Percentiles rank a stretch among this genome's conserved stretches.
phyloP scores from a whole-genome alignment of 139 green algal genomes.

The Choricystis sp. region DNA sequence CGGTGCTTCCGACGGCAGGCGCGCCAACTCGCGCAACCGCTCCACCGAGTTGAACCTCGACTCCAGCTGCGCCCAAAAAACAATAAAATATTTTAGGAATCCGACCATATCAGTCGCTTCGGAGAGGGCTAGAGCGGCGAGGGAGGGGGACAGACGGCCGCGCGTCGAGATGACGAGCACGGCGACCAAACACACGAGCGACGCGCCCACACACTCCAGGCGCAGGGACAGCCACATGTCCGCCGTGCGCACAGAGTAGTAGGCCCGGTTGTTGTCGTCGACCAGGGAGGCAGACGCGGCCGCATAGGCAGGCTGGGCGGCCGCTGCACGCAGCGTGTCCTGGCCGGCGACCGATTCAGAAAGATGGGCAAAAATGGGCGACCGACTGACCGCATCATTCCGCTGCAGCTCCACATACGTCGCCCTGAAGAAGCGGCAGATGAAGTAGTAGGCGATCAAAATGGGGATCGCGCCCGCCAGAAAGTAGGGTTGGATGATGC shows the following conservation, averaged over 20 bases:
- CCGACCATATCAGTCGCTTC: constrained; percentile 67
- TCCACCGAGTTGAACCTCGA: constrained; percentile 87
- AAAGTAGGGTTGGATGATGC: constrained; percentile 29
- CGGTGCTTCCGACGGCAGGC: constrained; percentile 25
- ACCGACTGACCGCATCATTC: constrained; percentile 64
- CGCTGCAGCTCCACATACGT: constrained; percentile 89
- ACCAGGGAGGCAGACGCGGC: constrained; percentile 26
- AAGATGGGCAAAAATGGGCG: constrained; percentile 71
- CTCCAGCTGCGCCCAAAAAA: constrained; percentile 63
- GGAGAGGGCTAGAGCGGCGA: constrained; percentile 33
- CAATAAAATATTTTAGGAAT: constrained; percentile 69
- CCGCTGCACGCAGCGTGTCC: constrained; percentile 48
- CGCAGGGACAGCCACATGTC: constrained; percentile 67
- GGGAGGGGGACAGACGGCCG: constrained; percentile 20
- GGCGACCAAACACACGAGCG: constrained; percentile 35
- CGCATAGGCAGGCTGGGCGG: background rate
- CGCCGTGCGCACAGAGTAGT: constrained; percentile 49
- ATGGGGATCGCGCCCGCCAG: constrained; percentile 36
- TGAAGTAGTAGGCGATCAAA: constrained; percentile 53
- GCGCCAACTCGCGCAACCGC: constrained; percentile 60
- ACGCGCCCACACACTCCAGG: constrained; percentile 62
- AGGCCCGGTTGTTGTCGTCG: constrained; percentile 43
- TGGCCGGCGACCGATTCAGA: constrained; percentile 34
- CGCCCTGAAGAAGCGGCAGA: constrained; percentile 32
- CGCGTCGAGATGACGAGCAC: constrained; percentile 30